Evolutionary conservation across 306 rosid genomes (phyloP), one percentile per base, ranked within the genome.

Genomic region (Vigna radiata): DNA sequence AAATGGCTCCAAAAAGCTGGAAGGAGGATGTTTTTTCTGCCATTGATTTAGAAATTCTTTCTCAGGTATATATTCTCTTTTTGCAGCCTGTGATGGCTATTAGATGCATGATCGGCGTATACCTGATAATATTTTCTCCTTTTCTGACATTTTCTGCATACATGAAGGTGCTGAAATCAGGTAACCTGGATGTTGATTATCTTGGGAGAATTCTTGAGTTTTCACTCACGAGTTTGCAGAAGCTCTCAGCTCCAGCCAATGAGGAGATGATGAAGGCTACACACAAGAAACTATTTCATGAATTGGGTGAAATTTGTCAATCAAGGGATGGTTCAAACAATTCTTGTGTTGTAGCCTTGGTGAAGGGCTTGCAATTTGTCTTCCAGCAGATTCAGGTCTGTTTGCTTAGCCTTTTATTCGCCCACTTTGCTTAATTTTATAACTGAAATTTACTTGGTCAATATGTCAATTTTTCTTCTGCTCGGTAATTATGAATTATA

Each of bases 311-410:
- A 81, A 83, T 89, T 49, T 95, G 97, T 73, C 86, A 77, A 25
- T 77, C 89, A 36, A 70, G 76, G 43, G 84, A 89, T 49, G 90
- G 70, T 16, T 84, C 92, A 59, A 84, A 83, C 67, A 61, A 76
- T 77, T 86, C 93, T 37, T 86, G 96, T 77, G 93, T 83, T 54
- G 54, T 79, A 58, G 96, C 97, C 53, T 83, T 92, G 92, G 80
- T 95, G 62, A 88, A 83, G 88, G 99, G 97, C 49, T 79, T 95
- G 83, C 90, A 85, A 46, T 95, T 92, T 87, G 97, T 92, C 81
- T 87, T 90, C 13, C 92, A 85, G 86, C 93, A 90, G 88, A 90
- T 92, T 90, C 96, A 92, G 97, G 97, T 95, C 46, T 79, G 83
- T 81, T 70, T 88, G 79, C 73, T 29, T 73, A 29, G 27, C 36